These are phyloP conservation scores for Pseudonitzschia delicatissima DNA, from an alignment of 108 stramenopile genomes.

Conservation along the genomic window DNA sequence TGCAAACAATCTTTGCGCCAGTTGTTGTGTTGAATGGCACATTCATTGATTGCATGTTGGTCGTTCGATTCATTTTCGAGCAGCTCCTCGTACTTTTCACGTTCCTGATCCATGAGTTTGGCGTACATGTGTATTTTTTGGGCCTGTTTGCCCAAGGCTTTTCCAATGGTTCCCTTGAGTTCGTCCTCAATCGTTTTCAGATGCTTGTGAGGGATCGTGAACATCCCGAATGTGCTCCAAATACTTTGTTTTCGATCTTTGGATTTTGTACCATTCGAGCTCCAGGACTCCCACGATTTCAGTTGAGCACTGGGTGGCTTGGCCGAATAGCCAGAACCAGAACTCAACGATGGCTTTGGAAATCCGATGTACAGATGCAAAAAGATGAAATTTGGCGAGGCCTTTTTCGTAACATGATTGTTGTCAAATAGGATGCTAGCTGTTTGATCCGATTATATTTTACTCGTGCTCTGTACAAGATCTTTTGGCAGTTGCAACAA, in stretches of 20 bases:
- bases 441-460: too few relatives aligned
- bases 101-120: slow-evolving; percentile 49
- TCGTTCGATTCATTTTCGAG: slow-evolving; percentile 9
- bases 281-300: slow-evolving; percentile 62
- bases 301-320: slow-evolving; percentile 11
- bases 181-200: slow-evolving; percentile 83
- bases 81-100: slow-evolving; percentile 27
- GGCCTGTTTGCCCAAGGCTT: slow-evolving; percentile 75
- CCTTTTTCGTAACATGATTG: too few relatives aligned
- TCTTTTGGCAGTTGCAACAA: too few relatives aligned
- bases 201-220: slow-evolving; percentile 70
- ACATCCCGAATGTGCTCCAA: slow-evolving; percentile 63
- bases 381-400: too few relatives aligned
- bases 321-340: not conserved
- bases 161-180: slow-evolving; percentile 72
- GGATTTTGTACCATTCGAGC: slow-evolving; percentile 70
- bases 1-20: slow-evolving; percentile 55
- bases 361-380: too few relatives aligned
- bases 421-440: too few relatives aligned
- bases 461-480: too few relatives aligned
- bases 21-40: slow-evolving; percentile 56
- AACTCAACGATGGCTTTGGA: too few relatives aligned
- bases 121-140: slow-evolving; percentile 56
- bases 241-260: slow-evolving; percentile 53
- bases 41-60: slow-evolving; percentile 1